Evolutionary conservation across 2,329 filamentous ascomycete species (phyloP).

Genomic region (Metarhizium robertsii): DNA sequence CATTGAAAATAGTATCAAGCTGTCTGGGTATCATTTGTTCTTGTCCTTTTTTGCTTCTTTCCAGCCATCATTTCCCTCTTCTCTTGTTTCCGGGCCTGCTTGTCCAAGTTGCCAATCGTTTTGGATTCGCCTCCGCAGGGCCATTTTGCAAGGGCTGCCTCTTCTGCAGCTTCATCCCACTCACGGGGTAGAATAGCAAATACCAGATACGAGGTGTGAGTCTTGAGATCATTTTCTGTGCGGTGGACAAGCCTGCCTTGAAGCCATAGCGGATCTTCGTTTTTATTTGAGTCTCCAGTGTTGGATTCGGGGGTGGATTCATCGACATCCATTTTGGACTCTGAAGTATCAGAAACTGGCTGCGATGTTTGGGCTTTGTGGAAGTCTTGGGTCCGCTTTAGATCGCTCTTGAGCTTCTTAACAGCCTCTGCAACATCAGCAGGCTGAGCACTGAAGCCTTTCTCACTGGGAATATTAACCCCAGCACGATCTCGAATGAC

Average conservation of each 20-base stretch:
- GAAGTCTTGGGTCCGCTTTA: conserved; percentile 57
- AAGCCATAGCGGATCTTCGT: conserved; percentile 50
- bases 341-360: conserved; percentile 18
- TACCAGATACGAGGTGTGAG: conserved; percentile 92
- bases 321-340: conserved; percentile 32
- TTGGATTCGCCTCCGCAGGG: conserved; percentile 45
- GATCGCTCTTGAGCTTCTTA: conserved; percentile 60
- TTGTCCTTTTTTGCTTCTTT: conserved; percentile 33
- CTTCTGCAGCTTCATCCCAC: conserved; percentile 79
- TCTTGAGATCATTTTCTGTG: conserved; percentile 82
- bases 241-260: conserved; percentile 72
- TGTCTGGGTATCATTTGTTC: conserved; percentile 10
- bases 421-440: conserved; percentile 75
- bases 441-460: conserved; percentile 60
- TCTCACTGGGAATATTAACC: conserved; percentile 53
- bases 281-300: conserved; percentile 7
- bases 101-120: conserved; percentile 44
- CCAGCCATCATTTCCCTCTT: conserved; percentile 42
- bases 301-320: conserved; percentile 12
- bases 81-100: conserved; percentile 45
- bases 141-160: conserved; percentile 53
- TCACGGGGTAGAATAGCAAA: conserved; percentile 83
- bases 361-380: conserved; percentile 33
- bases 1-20: neutral
- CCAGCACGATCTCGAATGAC: conserved; percentile 75